These are phyloP conservation scores for Phalaenopsis hybrid DNA, from an alignment of 116 monocot species.

Conservation along the genomic window DNA sequence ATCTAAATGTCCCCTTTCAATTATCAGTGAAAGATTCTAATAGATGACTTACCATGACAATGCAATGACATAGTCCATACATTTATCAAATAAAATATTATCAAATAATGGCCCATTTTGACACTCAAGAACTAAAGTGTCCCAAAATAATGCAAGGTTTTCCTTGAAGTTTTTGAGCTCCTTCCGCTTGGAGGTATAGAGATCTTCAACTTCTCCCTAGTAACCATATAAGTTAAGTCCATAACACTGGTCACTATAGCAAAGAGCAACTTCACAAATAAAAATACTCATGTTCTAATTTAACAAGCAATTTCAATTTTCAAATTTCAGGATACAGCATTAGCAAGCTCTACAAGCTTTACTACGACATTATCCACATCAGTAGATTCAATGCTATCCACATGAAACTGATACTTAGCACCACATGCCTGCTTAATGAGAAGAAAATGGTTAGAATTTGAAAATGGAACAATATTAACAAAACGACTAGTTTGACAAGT, in stretches of 20 bases:
- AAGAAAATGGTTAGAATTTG: background rate
- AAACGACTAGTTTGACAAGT: constrained; percentile 7
- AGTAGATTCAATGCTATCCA: constrained; percentile 51
- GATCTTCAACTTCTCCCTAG: constrained; percentile 74
- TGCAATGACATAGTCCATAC: constrained; percentile 88
- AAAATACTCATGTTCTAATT: background rate
- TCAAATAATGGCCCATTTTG: constrained; percentile 95
- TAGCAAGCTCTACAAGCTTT: constrained; percentile 70
- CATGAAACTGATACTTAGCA: constrained; percentile 73
- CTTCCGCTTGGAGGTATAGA: constrained; percentile 68
- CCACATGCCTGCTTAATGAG: constrained; percentile 66
- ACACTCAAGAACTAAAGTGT: constrained; percentile 78
- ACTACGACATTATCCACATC: constrained; percentile 76
- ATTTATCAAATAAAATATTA: constrained; percentile 77
- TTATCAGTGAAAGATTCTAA: background rate
- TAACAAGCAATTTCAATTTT: background rate
- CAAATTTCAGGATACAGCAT: constrained; percentile 49
- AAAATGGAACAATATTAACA: constrained; percentile 1
- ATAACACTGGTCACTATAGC: background rate
- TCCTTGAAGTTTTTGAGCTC: constrained; percentile 87
- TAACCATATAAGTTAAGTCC: constrained; percentile 39
- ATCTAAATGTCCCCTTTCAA: too few relatives aligned
- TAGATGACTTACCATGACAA: constrained; percentile 65
- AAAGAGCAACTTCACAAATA: constrained; percentile 4
- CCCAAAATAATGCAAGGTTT: constrained; percentile 80